These are phyloP conservation scores for Acorus calamus DNA, from an alignment of 106 monocot genomes.

Conservation along the genomic window DNA sequence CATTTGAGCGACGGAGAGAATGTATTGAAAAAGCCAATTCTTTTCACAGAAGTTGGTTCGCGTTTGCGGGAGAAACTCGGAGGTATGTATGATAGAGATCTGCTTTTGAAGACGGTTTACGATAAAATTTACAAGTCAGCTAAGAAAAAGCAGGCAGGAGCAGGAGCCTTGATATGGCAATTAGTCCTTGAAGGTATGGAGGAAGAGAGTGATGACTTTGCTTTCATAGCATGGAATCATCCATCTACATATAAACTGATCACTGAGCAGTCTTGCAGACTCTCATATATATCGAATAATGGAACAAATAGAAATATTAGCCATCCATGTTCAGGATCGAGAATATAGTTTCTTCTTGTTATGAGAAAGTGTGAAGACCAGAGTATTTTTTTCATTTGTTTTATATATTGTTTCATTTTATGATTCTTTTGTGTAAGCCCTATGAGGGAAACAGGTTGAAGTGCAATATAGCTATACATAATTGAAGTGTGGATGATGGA, in stretches of 20 bases:
- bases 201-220: conserved; percentile 48
- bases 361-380: too few relatives aligned
- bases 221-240: conserved; percentile 45
- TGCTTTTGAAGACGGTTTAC: conserved; percentile 59
- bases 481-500: too few relatives aligned
- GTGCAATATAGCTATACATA: too few relatives aligned
- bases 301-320: conserved; percentile 8
- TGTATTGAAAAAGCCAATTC: conserved; percentile 72
- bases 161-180: conserved; percentile 91
- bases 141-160: conserved; percentile 49
- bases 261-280: conserved; percentile 54
- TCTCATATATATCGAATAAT: conserved; percentile 31
- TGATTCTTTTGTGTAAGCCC: too few relatives aligned
- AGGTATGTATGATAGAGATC: conserved; percentile 48
- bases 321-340: background rate
- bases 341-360: too few relatives aligned
- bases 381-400: too few relatives aligned
- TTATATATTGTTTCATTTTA: too few relatives aligned
- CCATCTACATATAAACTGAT: conserved; percentile 59
- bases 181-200: conserved; percentile 51
- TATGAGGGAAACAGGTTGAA: too few relatives aligned
- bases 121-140: conserved; percentile 78
- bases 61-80: conserved; percentile 20
- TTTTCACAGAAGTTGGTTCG: conserved; percentile 71
- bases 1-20: conserved; percentile 74